Evolutionary conservation across 495 filamentous ascomycete species (phyloP).

Genomic region (Cladorrhinum samala): DNA sequence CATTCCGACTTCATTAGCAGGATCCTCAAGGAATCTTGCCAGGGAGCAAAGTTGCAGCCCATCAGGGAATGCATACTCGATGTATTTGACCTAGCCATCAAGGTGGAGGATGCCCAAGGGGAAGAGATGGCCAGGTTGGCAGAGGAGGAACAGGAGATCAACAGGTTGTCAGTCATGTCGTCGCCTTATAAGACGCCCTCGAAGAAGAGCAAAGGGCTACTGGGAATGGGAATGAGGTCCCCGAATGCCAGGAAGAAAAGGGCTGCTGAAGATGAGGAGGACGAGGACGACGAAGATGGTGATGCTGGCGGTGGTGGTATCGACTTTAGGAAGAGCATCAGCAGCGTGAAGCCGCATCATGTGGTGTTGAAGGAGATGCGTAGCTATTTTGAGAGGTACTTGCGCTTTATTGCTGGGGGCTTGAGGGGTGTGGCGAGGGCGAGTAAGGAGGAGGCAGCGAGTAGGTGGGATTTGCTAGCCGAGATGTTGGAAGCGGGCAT

Average conservation of each 20-base stretch:
- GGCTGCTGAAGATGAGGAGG: conserved; percentile 31
- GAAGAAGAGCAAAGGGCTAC: conserved; percentile 8
- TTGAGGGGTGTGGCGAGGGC: conserved; percentile 54
- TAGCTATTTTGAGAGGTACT: conserved; percentile 43
- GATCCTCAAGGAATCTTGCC: conserved; percentile 59
- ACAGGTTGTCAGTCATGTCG: conserved; percentile 26
- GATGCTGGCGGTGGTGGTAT: neutral
- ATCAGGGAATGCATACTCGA: conserved; percentile 61
- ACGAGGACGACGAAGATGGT: conserved; percentile 29
- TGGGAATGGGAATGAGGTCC: conserved; percentile 2
- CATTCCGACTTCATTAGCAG: conserved; percentile 58
- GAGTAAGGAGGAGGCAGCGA: conserved; percentile 42
- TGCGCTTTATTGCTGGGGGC: conserved; percentile 50
- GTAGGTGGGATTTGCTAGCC: conserved; percentile 53
- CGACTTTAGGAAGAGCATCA: neutral
- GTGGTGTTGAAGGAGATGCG: conserved; percentile 39
- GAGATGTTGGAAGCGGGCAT: conserved; percentile 53
- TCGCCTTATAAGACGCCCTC: conserved; percentile 16
- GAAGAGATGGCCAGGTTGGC: conserved; percentile 31
- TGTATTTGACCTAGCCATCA: conserved; percentile 52
- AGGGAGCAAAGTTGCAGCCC: conserved; percentile 55
- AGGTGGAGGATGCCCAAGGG: conserved; percentile 42
- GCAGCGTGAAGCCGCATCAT: conserved; percentile 25
- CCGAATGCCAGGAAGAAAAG: conserved; percentile 1
- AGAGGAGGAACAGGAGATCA: conserved; percentile 36